A percentile compares a stretch with the other conserved stretches of the same genome.
These are phyloP conservation scores for Aurifilum marmelostoma DNA, from an alignment of 2,329 filamentous ascomycete genomes.

Conservation along the genomic window DNA sequence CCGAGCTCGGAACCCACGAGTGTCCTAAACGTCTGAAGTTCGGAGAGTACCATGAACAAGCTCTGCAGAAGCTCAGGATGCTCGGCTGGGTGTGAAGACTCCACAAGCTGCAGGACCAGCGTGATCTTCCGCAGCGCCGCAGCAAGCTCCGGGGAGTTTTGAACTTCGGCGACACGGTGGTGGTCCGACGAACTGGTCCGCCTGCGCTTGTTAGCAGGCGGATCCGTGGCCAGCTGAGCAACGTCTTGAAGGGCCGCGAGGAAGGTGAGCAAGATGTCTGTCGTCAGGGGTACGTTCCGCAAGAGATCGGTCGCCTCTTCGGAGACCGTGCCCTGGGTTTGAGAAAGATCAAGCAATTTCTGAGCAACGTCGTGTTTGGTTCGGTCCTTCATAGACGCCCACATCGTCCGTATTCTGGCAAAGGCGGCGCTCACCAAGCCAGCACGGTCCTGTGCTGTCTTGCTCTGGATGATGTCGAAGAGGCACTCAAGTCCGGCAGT, in stretches of 20 bases:
- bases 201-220: slow-evolving; percentile 76
- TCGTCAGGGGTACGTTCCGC: slow-evolving; percentile 72
- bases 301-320: slow-evolving; percentile 72
- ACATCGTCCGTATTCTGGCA: slow-evolving; percentile 69
- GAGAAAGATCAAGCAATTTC: slow-evolving; percentile 64
- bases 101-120: slow-evolving; percentile 85
- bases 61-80: slow-evolving; percentile 77
- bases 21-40: slow-evolving; percentile 82
- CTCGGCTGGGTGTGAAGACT: slow-evolving; percentile 74
- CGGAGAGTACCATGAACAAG: slow-evolving; percentile 82
- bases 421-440: slow-evolving; percentile 69
- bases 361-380: slow-evolving; percentile 62
- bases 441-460: slow-evolving; percentile 46
- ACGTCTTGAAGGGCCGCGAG: slow-evolving; percentile 74
- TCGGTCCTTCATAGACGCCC: slow-evolving; percentile 71
- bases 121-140: slow-evolving; percentile 76
- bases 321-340: slow-evolving; percentile 46
- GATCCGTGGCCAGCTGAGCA: slow-evolving; percentile 71
- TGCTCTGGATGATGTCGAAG: slow-evolving; percentile 51
- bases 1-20: slow-evolving; percentile 84
- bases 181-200: slow-evolving; percentile 75
- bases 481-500: slow-evolving; percentile 54
- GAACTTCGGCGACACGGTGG: slow-evolving; percentile 60
- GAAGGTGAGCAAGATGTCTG: slow-evolving; percentile 71
- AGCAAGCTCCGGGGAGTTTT: slow-evolving; percentile 67